These are phyloP conservation scores for Vanrija sp. DNA, from an alignment of 1,284 basidiomycete genomes.

Conservation along the genomic window DNA sequence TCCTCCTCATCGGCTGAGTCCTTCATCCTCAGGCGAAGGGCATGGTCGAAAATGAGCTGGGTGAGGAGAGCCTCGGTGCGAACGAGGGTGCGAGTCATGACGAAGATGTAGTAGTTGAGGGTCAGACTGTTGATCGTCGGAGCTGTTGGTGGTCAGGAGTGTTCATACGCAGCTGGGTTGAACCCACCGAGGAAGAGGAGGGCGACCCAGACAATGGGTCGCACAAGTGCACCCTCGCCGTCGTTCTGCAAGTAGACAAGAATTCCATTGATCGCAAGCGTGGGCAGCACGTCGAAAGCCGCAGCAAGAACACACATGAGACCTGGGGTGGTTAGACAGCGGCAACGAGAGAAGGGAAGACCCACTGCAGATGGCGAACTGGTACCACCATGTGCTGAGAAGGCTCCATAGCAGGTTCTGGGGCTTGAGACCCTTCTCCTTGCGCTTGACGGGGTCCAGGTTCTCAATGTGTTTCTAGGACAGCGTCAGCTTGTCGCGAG, in stretches of 20 bases:
- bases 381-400: constrained; percentile 27
- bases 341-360: neutral
- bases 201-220: constrained; percentile 62
- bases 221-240: constrained; percentile 48
- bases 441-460: constrained; percentile 44
- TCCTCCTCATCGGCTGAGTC: constrained; percentile 35
- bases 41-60: constrained; percentile 66
- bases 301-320: constrained; percentile 36
- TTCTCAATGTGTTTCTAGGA: constrained; percentile 29
- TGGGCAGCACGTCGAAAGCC: constrained; percentile 49
- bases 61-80: constrained; percentile 62
- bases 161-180: neutral
- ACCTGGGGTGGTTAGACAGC: constrained; percentile 4
- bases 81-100: constrained; percentile 51
- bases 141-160: constrained; percentile 7
- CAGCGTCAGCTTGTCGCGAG: neutral
- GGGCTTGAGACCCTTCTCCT: constrained; percentile 29
- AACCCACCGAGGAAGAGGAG: constrained; percentile 57
- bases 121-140: constrained; percentile 49
- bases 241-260: constrained; percentile 54
- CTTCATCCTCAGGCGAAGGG: constrained; percentile 61
- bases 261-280: constrained; percentile 54
- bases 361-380: constrained; percentile 25
- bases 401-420: constrained; percentile 35
- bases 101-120: constrained; percentile 47